Percentiles rank a stretch among this genome's conserved stretches.
Evolutionary conservation across 805 yeast genomes (phyloP).

Genomic region (Teunomyces gatunensis): DNA sequence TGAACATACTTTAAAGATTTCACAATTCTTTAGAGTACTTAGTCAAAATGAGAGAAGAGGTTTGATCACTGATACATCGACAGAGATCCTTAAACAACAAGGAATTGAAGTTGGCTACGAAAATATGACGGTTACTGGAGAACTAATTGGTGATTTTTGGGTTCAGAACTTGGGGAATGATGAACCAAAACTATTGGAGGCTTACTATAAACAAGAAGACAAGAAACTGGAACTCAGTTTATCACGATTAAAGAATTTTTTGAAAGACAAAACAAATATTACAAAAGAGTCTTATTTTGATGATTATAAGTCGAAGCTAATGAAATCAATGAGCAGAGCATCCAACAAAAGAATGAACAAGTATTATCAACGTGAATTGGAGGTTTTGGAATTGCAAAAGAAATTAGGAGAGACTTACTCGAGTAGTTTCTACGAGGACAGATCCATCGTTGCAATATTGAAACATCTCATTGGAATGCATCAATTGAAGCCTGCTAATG

Average conservation of each 20-base stretch:
- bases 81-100: conserved; percentile 15
- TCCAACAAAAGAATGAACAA: conserved; percentile 19
- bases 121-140: conserved; percentile 33
- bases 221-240: conserved; percentile 19
- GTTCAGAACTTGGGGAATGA: conserved; percentile 25
- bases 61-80: conserved; percentile 29
- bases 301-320: conserved; percentile 22
- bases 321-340: conserved; percentile 18
- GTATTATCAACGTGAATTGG: conserved; percentile 26
- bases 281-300: conserved; percentile 18
- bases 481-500: conserved; percentile 50
- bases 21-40: conserved; percentile 69
- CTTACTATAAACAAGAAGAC: conserved; percentile 32
- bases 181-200: conserved; percentile 21
- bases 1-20: conserved; percentile 51
- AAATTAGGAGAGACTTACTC: conserved; percentile 34
- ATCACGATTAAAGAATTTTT: conserved; percentile 15
- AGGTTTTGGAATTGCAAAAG: conserved; percentile 31
- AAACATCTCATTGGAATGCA: conserved; percentile 32
- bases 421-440: conserved; percentile 25
- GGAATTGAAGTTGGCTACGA: conserved; percentile 14
- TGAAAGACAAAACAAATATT: conserved; percentile 12
- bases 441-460: conserved; percentile 26
- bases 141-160: conserved; percentile 40
- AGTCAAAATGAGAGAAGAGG: conserved; percentile 42